Conservation (phyloP, 2,329 filamentous ascomycete genomes). For the Corynespora cassiicola region DNA sequence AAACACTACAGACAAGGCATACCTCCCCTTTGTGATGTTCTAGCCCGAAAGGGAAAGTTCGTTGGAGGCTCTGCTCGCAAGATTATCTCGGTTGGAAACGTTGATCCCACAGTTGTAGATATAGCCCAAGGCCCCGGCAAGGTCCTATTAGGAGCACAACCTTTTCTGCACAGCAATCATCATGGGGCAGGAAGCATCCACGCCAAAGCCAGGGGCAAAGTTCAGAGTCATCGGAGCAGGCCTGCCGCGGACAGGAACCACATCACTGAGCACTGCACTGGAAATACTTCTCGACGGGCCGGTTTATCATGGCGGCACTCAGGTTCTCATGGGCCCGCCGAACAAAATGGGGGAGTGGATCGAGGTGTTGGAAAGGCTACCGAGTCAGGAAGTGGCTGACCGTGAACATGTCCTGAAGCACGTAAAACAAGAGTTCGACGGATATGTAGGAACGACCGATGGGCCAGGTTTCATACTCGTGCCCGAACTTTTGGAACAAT, state of each 20-base stretch:
- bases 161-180: too few species aligned
- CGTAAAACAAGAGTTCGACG: conserved; percentile 40
- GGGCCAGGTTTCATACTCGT: conserved; percentile 49
- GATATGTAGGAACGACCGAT: conserved; percentile 54
- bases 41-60: too few species aligned
- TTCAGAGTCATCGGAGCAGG: conserved; percentile 50
- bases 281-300: conserved; percentile 55
- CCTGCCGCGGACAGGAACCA: conserved; percentile 54
- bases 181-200: conserved; percentile 3
- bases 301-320: conserved; percentile 55
- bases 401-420: conserved; percentile 15
- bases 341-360: too few species aligned
- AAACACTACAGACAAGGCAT: too few species aligned
- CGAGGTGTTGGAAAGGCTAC: conserved; percentile 21
- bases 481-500: conserved; percentile 53
- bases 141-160: background rate
- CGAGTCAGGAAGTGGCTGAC: background rate
- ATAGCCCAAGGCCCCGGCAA: too few species aligned
- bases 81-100: too few species aligned
- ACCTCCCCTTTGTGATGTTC: too few species aligned
- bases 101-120: too few species aligned
- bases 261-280: conserved; percentile 55
- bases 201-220: background rate
- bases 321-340: conserved; percentile 27
- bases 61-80: too few species aligned